Conservation (phyloP, 2,329 filamentous ascomycete genomes). For the Aaosphaeria pasadenensis region DNA sequence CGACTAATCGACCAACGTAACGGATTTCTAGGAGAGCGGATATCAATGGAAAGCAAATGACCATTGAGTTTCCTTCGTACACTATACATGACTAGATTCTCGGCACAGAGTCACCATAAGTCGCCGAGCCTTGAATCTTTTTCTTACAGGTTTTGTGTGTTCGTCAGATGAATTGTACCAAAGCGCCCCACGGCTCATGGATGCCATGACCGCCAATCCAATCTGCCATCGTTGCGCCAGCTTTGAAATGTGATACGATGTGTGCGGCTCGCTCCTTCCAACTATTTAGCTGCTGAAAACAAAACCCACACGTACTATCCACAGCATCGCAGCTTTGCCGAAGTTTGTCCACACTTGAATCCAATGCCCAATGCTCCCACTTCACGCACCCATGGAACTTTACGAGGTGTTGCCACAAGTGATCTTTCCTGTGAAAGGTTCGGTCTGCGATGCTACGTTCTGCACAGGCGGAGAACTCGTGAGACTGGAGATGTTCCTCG, state of each 20-base stretch:
- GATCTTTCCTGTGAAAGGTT: not conserved
- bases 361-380: not conserved
- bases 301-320: not conserved
- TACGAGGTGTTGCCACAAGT: not conserved
- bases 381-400: not conserved
- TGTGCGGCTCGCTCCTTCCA: not conserved
- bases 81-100: too few relatives aligned
- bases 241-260: not conserved
- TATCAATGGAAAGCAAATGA: too few relatives aligned
- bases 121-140: too few relatives aligned
- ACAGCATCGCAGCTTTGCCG: not conserved
- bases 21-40: too few relatives aligned
- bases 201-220: not conserved
- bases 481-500: not conserved
- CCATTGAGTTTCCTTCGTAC: too few relatives aligned
- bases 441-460: not conserved
- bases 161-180: too few relatives aligned
- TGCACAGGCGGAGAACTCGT: not conserved
- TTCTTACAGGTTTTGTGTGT: too few relatives aligned
- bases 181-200: not conserved
- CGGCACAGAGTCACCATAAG: too few relatives aligned
- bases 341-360: not conserved
- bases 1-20: too few relatives aligned
- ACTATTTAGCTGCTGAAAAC: not conserved
- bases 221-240: not conserved